phyloP scores from a whole-genome alignment of 1,139 yeast species.

The Zhuliangozyma blackwelliae region DNA sequence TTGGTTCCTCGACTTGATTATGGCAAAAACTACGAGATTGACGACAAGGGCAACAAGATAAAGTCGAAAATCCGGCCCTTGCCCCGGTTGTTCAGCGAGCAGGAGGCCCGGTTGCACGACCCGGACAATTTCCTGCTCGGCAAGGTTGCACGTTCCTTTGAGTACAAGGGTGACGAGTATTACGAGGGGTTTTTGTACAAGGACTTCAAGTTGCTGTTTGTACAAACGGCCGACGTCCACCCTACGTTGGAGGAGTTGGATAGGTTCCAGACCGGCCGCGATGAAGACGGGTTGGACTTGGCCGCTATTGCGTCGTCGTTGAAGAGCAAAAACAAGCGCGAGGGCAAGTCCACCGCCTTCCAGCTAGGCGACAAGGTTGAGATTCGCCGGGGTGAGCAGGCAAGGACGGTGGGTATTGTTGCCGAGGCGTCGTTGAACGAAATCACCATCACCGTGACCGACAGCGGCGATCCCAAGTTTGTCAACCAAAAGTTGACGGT shows the following conservation, averaged over 20 bases:
- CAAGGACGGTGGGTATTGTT: slow-evolving; percentile 82
- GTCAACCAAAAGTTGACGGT: slow-evolving; percentile 54
- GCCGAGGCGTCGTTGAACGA: slow-evolving; percentile 61
- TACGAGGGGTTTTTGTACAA: slow-evolving; percentile 83
- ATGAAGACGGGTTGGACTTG: slow-evolving; percentile 73
- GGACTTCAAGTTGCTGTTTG: slow-evolving; percentile 77
- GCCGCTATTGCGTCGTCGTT: slow-evolving; percentile 81
- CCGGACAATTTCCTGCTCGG: slow-evolving; percentile 61
- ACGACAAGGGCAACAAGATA: slow-evolving; percentile 51
- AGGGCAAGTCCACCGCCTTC: slow-evolving; percentile 45
- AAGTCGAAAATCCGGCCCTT: slow-evolving; percentile 68
- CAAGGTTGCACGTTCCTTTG: slow-evolving; percentile 70
- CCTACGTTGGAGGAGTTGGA: slow-evolving; percentile 90
- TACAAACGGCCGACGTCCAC: slow-evolving; percentile 78
- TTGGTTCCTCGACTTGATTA: slow-evolving; percentile 92
- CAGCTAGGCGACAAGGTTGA: slow-evolving; percentile 96
- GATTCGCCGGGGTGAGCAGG: slow-evolving; percentile 88
- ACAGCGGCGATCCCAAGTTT: slow-evolving; percentile 48
- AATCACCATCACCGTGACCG: slow-evolving; percentile 54
- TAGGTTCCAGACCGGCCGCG: slow-evolving; percentile 66
- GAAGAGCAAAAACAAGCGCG: slow-evolving; percentile 47
- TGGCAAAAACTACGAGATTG: slow-evolving; percentile 61
- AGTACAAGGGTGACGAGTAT: slow-evolving; percentile 85
- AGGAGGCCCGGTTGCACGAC: slow-evolving; percentile 54
- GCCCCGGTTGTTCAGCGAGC: slow-evolving; percentile 78